Evolutionary conservation across 129 eudicot genomes (phyloP), one percentile per base, ranked within the genome.

Genomic region (Centella asiatica): DNA sequence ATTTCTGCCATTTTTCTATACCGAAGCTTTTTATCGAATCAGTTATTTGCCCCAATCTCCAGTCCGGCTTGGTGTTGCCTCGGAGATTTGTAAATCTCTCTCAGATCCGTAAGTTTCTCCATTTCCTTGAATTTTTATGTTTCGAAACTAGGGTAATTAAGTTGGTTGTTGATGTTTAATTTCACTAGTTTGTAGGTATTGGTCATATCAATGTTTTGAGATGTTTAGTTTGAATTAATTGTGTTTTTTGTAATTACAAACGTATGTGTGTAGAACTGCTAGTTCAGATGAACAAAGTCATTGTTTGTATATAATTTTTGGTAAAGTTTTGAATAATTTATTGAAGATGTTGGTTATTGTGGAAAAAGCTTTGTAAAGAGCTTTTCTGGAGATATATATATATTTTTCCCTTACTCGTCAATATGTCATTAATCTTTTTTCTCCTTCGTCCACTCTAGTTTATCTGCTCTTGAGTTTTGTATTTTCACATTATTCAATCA

Each of bases 71-170:
- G 44, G 22, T 51, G 60, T 69, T 37, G 52, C 62, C 33, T 5
- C 31, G 67, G 67, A 67, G 69, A 62, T 68, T 65, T 70, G 44
- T 44, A 37, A 49, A 25, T 32, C 55, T 36, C 64, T 68, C 49
- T 54, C 72, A 64, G 78, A 80, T 80, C 81, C 69, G 75, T 58
- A n/a, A 78, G 67, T 57, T 64, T 39, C 49, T 72, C 52, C 55
- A 17, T 29, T 40, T 47, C 19, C 6, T 23, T 51, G 12, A 42
- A 12, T 17, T 28, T 32, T 62, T 70, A 22, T 13, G 5, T 7
- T 25, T 55, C 13, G 18, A 57, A 11, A 34, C 12, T 48, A n/a
- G 9, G 10, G 54, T 1, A 27, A 48, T 48, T 4, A 4, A 48
- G 54, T n/a, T n/a, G 0, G 26, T 7, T 25, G 6, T 25, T 4